Evolutionary conservation across 805 yeast genomes (phyloP).

Genomic region (Ogataea pignaliae): DNA sequence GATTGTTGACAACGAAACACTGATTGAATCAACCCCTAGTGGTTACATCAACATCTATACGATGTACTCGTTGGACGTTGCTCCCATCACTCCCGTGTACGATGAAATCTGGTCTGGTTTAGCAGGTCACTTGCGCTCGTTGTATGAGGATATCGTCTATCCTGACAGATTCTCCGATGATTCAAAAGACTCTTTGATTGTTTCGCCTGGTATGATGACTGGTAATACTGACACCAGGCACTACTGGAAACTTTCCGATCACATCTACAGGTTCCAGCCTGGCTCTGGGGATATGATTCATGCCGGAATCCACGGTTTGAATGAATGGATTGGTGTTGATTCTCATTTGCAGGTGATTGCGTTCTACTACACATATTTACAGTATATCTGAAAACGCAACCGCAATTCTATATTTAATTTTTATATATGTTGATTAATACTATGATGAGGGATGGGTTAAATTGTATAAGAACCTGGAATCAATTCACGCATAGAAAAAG

Average conservation of each 20-base stretch:
- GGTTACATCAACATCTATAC: slow-evolving; percentile 16
- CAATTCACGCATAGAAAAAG: too few relatives aligned
- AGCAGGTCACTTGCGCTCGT: slow-evolving; percentile 41
- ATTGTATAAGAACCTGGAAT: too few relatives aligned
- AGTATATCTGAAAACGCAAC: slow-evolving; percentile 1
- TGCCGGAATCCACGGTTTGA: slow-evolving; percentile 53
- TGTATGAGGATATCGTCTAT: slow-evolving; percentile 41
- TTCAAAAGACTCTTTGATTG: slow-evolving; percentile 30
- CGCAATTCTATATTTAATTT: too few relatives aligned
- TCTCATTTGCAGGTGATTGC: slow-evolving; percentile 59
- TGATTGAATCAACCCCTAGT: slow-evolving; percentile 25
- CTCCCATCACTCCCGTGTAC: slow-evolving; percentile 47
- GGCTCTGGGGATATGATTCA: slow-evolving; percentile 31
- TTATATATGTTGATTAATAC: too few relatives aligned
- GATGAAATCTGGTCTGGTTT: slow-evolving; percentile 38
- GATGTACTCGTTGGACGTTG: slow-evolving; percentile 35
- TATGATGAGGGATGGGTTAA: too few relatives aligned
- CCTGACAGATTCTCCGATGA: slow-evolving; percentile 25
- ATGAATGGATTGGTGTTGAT: slow-evolving; percentile 52
- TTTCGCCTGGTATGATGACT: slow-evolving; percentile 57
- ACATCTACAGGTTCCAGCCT: slow-evolving; percentile 61
- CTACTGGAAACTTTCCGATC: slow-evolving; percentile 58
- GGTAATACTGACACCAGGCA: slow-evolving; percentile 66
- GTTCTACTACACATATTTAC: slow-evolving; percentile 47
- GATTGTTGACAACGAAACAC: slow-evolving; percentile 13